Base-by-base conservation (phyloP, 345 rosid species). In the Linum trigynum region DNA sequence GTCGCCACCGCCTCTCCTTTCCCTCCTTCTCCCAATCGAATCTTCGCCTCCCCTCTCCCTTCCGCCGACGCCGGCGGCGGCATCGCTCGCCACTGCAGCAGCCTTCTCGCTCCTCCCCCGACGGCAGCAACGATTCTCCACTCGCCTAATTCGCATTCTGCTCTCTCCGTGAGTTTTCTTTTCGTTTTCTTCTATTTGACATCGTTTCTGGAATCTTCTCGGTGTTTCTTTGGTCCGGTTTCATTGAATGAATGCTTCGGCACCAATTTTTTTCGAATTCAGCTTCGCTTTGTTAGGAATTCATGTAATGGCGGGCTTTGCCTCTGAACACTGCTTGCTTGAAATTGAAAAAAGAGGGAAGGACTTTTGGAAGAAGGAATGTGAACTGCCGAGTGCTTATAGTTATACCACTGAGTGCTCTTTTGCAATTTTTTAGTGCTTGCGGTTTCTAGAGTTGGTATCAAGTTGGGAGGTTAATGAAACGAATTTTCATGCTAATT, bases 101-200 rank as follows among this genome's bases (percentile, higher is more conserved):
- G 35, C 38, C 37, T 7, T 57, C 36, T 70, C 53, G 65, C 23
- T 71, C 64, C 11, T 65, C 74, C 61, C 57, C 10, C 55, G 17
- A 23, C 50, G 36, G 74, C 69, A 71, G 53, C 70, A 56, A 65
- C 58, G 63, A 71, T 55, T 56, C 65, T 41, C 65, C 65, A 50
- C 11, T 17, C 57, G 7, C 15, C 56, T 16, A 68, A 69, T 7
- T 53, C 82, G 12, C 76, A 71, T 81, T 79, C 81, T 32, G 72
- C 70, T 53, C 73, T 76, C 57, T 60, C 75, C 59, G 73, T 45
- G 51, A 2, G 7, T 2, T 10, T 32, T 10, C 42, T 3, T 62
- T 15, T 51, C 8, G 6, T 65, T 61, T 35, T 4, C 3, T 32
- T 35, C 9, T 38, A n/a, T 14, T 38, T 23, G 32, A 23, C 32